Evolutionary conservation across 176 grass and related monocot species (phyloP).

Genomic region (Echinochloa phyllopogon): DNA sequence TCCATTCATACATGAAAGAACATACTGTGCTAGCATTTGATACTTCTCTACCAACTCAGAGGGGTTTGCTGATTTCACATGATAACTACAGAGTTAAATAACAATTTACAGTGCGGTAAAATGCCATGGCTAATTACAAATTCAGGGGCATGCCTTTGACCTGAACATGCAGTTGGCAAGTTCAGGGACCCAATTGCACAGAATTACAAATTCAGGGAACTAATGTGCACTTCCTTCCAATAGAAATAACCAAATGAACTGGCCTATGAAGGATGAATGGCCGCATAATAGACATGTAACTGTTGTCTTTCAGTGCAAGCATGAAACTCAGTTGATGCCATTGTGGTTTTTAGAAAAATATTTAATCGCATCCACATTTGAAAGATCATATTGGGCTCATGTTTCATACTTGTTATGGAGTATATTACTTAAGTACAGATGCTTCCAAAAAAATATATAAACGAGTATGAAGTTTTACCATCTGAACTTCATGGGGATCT

Average conservation of each 20-base stretch:
- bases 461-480: conserved; percentile 48
- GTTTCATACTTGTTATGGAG: not conserved
- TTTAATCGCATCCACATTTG: conserved; percentile 8
- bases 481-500: conserved; percentile 92
- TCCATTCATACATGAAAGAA: conserved; percentile 17
- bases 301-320: not conserved
- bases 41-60: not conserved
- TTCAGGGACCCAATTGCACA: not conserved
- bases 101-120: not conserved
- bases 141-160: not conserved
- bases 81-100: not conserved
- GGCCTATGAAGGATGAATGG: not conserved
- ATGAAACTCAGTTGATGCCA: not conserved
- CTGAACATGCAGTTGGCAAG: not conserved
- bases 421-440: not conserved
- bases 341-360: not conserved
- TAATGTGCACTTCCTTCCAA: not conserved
- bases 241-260: not conserved
- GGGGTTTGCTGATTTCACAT: conserved; percentile 5
- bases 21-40: conserved; percentile 1
- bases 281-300: not conserved
- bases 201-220: not conserved
- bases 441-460: conserved; percentile 7
- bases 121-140: not conserved
- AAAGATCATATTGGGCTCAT: conserved; percentile 12